These are phyloP conservation scores for Leccinum fibrillosum DNA, from an alignment of 768 basidiomycete genomes.

Conservation along the genomic window DNA sequence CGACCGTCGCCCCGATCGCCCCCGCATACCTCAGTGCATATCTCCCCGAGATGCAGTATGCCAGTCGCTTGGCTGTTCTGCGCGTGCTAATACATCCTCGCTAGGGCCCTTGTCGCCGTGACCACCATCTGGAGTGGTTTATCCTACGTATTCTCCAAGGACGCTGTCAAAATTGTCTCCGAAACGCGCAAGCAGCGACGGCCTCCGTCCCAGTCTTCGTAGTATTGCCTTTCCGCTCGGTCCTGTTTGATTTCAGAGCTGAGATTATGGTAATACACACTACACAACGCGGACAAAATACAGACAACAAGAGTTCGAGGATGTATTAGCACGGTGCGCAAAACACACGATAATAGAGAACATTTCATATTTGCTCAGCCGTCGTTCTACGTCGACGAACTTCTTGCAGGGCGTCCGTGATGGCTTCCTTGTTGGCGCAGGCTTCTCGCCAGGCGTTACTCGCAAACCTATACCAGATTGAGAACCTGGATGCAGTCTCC, in stretches of 20 bases:
- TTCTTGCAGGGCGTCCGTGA: slow-evolving; percentile 66
- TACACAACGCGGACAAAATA: slow-evolving; percentile 17
- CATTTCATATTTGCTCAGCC: slow-evolving; percentile 8
- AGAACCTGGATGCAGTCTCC: slow-evolving; percentile 1
- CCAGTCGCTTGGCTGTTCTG: slow-evolving; percentile 10
- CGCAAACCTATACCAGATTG: slow-evolving; percentile 43
- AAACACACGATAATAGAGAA: neutral
- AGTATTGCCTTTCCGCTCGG: neutral
- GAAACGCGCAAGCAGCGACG: slow-evolving; percentile 31
- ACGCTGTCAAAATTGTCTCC: slow-evolving; percentile 63
- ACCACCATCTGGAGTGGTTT: slow-evolving; percentile 93
- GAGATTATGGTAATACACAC: slow-evolving; percentile 18
- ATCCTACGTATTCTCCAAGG: slow-evolving; percentile 74
- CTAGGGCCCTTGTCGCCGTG: slow-evolving; percentile 79
- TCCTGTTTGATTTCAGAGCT: neutral
- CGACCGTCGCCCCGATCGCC: slow-evolving; percentile 80
- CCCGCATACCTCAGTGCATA: slow-evolving; percentile 52
- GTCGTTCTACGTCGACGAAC: slow-evolving; percentile 52
- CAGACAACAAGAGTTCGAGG: slow-evolving; percentile 13
- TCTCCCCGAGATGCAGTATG: slow-evolving; percentile 75
- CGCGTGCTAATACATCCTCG: neutral
- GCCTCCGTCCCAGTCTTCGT: slow-evolving; percentile 20
- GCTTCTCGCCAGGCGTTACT: slow-evolving; percentile 66
- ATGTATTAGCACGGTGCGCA: neutral
- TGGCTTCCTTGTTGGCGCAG: slow-evolving; percentile 53